Evolutionary conservation across 352 stramenopile genomes (phyloP).

Genomic region (Phytophthora tubulina): DNA sequence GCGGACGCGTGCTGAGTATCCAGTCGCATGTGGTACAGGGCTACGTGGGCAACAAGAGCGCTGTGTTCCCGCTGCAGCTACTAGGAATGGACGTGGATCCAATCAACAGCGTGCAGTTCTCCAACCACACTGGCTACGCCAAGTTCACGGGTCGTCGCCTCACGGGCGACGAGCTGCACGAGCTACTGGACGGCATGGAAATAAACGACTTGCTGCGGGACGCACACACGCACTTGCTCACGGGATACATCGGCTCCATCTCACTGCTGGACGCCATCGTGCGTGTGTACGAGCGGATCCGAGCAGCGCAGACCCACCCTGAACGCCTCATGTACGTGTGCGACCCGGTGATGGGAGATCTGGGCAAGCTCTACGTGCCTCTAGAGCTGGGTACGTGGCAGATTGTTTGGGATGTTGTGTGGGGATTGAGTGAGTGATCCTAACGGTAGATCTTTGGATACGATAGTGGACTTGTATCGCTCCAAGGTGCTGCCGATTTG

Average conservation of each 20-base stretch:
- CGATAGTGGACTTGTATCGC: slow-evolving; percentile 82
- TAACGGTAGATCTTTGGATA: slow-evolving; percentile 14
- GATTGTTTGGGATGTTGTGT: background rate
- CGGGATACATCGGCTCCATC: slow-evolving; percentile 81
- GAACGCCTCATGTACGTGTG: slow-evolving; percentile 80
- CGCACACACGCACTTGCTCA: slow-evolving; percentile 84
- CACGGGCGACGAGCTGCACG: slow-evolving; percentile 76
- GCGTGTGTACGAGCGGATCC: slow-evolving; percentile 67
- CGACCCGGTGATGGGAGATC: slow-evolving; percentile 86
- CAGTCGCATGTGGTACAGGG: slow-evolving; percentile 90
- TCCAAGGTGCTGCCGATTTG: slow-evolving; percentile 82
- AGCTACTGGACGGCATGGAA: slow-evolving; percentile 83
- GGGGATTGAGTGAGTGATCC: background rate
- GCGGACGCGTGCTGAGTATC: slow-evolving; percentile 85
- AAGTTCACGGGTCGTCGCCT: slow-evolving; percentile 81
- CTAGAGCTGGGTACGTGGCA: slow-evolving; percentile 67
- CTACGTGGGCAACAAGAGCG: slow-evolving; percentile 90
- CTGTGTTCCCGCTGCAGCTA: slow-evolving; percentile 86
- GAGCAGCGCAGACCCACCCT: slow-evolving; percentile 58
- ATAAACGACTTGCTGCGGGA: slow-evolving; percentile 73
- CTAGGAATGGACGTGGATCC: slow-evolving; percentile 89
- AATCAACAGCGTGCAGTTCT: slow-evolving; percentile 91
- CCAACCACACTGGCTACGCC: slow-evolving; percentile 87
- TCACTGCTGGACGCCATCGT: slow-evolving; percentile 80
- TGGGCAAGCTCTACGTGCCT: slow-evolving; percentile 85